A percentile compares a stretch with the other conserved stretches of the same genome.
phyloP scores from a whole-genome alignment of 495 filamentous ascomycete species.

The Penicillium lividum region DNA sequence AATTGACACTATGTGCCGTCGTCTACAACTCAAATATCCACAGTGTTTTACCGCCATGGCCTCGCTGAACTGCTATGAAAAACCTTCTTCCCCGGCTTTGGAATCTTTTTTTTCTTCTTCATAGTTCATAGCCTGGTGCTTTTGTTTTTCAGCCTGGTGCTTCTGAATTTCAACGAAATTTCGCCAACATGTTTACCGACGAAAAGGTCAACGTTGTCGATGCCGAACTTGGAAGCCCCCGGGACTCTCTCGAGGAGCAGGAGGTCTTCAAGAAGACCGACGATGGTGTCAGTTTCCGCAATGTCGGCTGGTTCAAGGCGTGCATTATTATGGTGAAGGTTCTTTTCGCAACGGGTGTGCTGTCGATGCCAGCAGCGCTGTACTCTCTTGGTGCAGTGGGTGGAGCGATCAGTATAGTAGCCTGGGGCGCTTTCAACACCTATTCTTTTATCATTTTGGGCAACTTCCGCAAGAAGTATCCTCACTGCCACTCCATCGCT shows the following conservation, averaged over 20 bases:
- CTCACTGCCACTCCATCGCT: constrained; percentile 55
- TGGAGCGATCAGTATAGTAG: constrained; percentile 55
- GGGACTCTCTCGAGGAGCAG: constrained; percentile 24
- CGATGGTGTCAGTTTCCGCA: constrained; percentile 53
- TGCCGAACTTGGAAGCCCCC: constrained; percentile 3
- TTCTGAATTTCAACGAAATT: not conserved
- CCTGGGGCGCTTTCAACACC: constrained; percentile 61
- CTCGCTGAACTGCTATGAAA: too few relatives aligned
- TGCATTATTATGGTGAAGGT: constrained; percentile 56
- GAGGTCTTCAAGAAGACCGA: constrained; percentile 55
- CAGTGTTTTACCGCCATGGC: too few relatives aligned
- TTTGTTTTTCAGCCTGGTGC: not conserved
- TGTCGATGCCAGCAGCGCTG: constrained; percentile 60
- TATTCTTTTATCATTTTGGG: constrained; percentile 34
- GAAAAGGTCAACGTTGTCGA: not conserved
- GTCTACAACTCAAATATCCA: too few relatives aligned
- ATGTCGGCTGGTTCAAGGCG: constrained; percentile 53
- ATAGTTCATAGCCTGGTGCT: not conserved
- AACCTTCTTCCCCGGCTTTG: not conserved
- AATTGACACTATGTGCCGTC: too few relatives aligned
- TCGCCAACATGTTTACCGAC: not conserved
- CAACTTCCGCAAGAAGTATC: constrained; percentile 33
- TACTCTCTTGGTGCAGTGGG: constrained; percentile 61
- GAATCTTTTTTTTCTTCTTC: not conserved
- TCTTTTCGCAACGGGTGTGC: constrained; percentile 57